Base-by-base conservation (phyloP, 495 filamentous ascomycete genomes). In the Tirmania nivea region DNA sequence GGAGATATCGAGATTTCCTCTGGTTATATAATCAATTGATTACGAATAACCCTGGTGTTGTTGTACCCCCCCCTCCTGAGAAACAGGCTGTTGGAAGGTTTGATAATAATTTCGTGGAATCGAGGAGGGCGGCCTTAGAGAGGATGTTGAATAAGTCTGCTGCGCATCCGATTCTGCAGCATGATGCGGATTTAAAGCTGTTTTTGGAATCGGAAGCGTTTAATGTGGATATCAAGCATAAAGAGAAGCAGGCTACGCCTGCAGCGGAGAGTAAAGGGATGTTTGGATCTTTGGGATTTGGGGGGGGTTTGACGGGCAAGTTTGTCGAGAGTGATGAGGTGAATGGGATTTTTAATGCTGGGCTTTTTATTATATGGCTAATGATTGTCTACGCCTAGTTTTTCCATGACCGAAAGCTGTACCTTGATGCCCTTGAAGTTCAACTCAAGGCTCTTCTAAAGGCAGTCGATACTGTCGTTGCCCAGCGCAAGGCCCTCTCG, bases 261-360 rank as follows among this genome's bases (percentile, higher is more conserved):
- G 78, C 78, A 56, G 79, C 79, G 48, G 90, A 94, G 68, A 90
- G 77, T 69, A 95, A 95, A 71, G 86, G 90, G 52, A 80, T 96
- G 73, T 75, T 95, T 54, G 82, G 88, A 60, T 80, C 80, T 12
- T 75, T 95, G 53, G 84, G 85, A 17, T 78, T 94, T 42, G 77
- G 84, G 34, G 85, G 86, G 25, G 68, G 74, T 20, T 70, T 72
- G 54, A 76, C 79, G 34, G 71, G 69, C 50, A 97, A 97, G 66
- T 97, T 96, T 68, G 81, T 96, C 45, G 90, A 97, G 65, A 92
- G 94, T 60, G 90, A 97, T 68, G 90, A 97, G 67, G 85, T 90
- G 70, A 74, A 80, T 74, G 55, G n/a, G 5, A 10, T 31, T 31
- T 3, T 31, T 31, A 31, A 31, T 31, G 25, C 25, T 31, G 25